phyloP scores from a whole-genome alignment of 2,329 filamentous ascomycete species.

The Sporothrix euskadiensis region DNA sequence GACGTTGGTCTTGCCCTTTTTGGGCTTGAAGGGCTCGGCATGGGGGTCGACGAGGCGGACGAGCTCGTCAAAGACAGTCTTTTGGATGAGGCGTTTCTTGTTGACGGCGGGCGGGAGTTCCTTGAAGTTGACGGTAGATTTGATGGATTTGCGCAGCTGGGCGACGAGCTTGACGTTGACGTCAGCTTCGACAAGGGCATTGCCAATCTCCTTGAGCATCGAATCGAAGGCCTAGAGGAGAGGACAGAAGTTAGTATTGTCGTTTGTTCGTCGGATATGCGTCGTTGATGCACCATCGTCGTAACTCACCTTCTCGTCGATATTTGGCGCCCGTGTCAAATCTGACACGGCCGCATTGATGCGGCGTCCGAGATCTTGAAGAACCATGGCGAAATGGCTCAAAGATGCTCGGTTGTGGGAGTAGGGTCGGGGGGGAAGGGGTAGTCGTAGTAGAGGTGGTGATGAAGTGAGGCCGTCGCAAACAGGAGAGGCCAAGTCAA shows the following conservation, averaged over 20 bases:
- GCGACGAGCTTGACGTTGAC: conserved; percentile 95
- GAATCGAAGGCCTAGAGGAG: conserved; percentile 77
- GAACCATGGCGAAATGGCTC: conserved; percentile 68
- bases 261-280: no score
- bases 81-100: conserved; percentile 98
- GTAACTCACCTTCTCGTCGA: conserved; percentile 84
- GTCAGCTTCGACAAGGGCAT: conserved; percentile 92
- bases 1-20: conserved; percentile 93
- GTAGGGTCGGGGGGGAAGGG: not conserved
- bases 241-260: conserved; percentile 19
- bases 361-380: conserved; percentile 97
- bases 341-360: conserved; percentile 96
- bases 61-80: conserved; percentile 95
- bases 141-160: conserved; percentile 89
- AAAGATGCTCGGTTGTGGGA: not conserved
- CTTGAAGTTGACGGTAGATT: conserved; percentile 88
- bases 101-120: conserved; percentile 88
- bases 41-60: conserved; percentile 95
- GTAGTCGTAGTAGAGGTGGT: not conserved
- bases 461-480: not conserved
- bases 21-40: conserved; percentile 91
- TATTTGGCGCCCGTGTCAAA: conserved; percentile 84
- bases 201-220: conserved; percentile 98
- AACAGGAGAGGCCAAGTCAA: not conserved
- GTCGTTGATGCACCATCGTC: not conserved